These are phyloP conservation scores for Peronospora farinosa DNA, from an alignment of 352 stramenopile genomes.

Conservation along the genomic window DNA sequence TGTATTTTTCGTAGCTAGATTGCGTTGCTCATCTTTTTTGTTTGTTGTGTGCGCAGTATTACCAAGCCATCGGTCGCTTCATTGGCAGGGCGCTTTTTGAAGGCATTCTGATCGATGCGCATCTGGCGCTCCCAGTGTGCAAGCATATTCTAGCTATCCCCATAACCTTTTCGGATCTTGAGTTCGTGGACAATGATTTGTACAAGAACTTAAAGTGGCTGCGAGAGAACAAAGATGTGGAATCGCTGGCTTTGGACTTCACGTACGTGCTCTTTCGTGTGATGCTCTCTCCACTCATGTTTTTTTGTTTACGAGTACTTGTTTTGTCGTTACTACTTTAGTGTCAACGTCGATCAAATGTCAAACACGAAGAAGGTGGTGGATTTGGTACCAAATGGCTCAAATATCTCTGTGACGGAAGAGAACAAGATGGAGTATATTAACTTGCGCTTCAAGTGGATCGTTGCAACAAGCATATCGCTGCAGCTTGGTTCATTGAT, in stretches of 20 bases:
- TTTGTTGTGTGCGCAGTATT: conserved; percentile 45
- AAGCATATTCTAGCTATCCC: conserved; percentile 88
- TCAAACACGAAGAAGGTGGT: conserved; percentile 80
- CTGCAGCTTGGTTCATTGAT: conserved; percentile 91
- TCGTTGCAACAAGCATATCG: conserved; percentile 73
- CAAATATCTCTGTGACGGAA: conserved; percentile 93
- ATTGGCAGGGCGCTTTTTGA: conserved; percentile 86
- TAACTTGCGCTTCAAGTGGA: conserved; percentile 85
- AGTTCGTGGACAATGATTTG: conserved; percentile 86
- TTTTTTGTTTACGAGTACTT: conserved; percentile 2
- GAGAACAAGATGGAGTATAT: conserved; percentile 97
- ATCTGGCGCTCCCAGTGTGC: conserved; percentile 79
- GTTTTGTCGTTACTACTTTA: conserved; percentile 18
- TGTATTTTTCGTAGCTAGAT: background rate
- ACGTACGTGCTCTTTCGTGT: conserved; percentile 42
- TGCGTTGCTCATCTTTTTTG: conserved; percentile 8
- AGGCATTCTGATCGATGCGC: conserved; percentile 79
- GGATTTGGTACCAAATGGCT: conserved; percentile 92
- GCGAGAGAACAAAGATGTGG: conserved; percentile 68
- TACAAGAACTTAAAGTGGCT: conserved; percentile 85
- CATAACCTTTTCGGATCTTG: conserved; percentile 87
- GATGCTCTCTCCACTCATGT: background rate
- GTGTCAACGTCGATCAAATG: conserved; percentile 69
- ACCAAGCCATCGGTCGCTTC: conserved; percentile 84
- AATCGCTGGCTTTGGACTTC: conserved; percentile 76